These are phyloP conservation scores for Metarhizium robertsii DNA, from an alignment of 2,329 filamentous ascomycete species.

Conservation along the genomic window DNA sequence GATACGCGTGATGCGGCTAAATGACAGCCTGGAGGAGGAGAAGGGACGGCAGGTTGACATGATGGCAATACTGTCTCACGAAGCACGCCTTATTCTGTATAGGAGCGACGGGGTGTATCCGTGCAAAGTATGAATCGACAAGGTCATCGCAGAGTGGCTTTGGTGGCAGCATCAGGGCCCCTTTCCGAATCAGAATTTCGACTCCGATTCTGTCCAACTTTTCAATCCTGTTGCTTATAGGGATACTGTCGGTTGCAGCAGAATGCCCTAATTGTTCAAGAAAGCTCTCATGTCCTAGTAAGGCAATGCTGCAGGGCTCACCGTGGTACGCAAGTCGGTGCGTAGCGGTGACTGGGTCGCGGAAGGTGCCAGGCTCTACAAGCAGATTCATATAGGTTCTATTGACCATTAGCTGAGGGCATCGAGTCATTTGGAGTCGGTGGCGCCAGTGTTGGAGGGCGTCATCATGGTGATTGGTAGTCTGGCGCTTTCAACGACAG, in stretches of 20 bases:
- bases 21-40: conserved; percentile 83
- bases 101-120: conserved; percentile 90
- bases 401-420: conserved; percentile 43
- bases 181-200: conserved; percentile 85
- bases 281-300: conserved; percentile 86
- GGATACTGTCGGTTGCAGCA: conserved; percentile 44
- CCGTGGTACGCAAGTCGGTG: conserved; percentile 89
- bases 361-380: conserved; percentile 95
- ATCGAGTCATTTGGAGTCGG: background rate
- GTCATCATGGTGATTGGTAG: conserved; percentile 21
- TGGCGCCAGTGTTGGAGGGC: conserved; percentile 56
- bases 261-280: conserved; percentile 80
- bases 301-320: conserved; percentile 91
- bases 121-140: conserved; percentile 89
- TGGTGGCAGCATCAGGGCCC: conserved; percentile 87
- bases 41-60: conserved; percentile 86
- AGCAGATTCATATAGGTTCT: conserved; percentile 71
- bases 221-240: conserved; percentile 62
- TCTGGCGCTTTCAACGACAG: background rate
- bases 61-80: conserved; percentile 85
- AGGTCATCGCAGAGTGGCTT: conserved; percentile 85
- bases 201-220: conserved; percentile 94
- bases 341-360: conserved; percentile 91
- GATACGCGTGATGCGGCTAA: conserved; percentile 87
- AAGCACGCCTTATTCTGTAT: conserved; percentile 90